Evolutionary conservation across 495 filamentous ascomycete genomes (phyloP), one percentile per base, ranked within the genome.

Genomic region (Aspergillus campestris): DNA sequence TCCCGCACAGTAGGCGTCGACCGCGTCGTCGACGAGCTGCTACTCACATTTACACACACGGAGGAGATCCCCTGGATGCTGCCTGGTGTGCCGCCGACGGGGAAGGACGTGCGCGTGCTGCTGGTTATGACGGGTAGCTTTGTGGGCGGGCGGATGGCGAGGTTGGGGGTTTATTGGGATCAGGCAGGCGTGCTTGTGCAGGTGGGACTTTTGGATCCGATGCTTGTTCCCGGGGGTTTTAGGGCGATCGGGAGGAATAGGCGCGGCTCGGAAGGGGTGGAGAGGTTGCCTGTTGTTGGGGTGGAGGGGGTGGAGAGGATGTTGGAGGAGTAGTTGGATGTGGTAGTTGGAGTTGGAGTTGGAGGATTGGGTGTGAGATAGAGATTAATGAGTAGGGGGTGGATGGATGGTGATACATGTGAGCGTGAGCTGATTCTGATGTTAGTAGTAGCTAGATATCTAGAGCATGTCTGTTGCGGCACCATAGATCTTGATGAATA

Each of bases 151-250:
- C 78, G 80, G 42, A 68, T 94, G 9, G 84, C 79, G 48, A 77
- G 83, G 47, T 86, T 94, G 60, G 82, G 84, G 49, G 76, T 92
- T 15, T 82, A 84, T 45, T 95, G 88, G 87, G 89, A 94, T 57
- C 88, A 94, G 62, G 86, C 83, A 2, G 80, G 75, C 30, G 83
- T 90, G 9, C 66, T 95, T 5, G 72, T 82, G 32, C 88, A 94
- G 62, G 63, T 87, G 3, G 86, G 86, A 3, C 53, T 92, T 37
- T 58, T 94, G 42, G 79, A 87, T 73, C 77, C 51, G 53, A 76
- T 57, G 56, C 54, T 74, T 31, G 61, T 80, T 42, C 67, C 73
- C 1, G 56, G 58, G 10, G 67, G 63, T 8, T 64, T 60, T 13
- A 41, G 35, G 8, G 54, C 64, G 33, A 66, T 60, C 49, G 65